A percentile compares a stretch with the other conserved stretches of the same genome.
Conservation (phyloP, 1,284 basidiomycete genomes). For the Austropuccinia psidii region DNA sequence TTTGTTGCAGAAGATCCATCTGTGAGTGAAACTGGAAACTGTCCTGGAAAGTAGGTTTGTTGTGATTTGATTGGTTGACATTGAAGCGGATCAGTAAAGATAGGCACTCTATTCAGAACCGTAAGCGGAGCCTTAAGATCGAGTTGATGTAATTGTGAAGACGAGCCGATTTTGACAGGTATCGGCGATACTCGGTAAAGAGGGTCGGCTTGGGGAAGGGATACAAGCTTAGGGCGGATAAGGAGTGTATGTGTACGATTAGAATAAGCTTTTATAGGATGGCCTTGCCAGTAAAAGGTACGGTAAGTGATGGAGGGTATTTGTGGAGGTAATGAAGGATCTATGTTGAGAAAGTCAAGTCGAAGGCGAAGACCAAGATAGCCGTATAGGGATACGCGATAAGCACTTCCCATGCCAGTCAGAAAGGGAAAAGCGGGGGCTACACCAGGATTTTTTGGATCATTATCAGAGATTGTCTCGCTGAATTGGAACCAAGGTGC, state of each 20-base stretch:
- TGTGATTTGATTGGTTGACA: conserved; percentile 37
- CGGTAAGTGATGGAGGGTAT: neutral
- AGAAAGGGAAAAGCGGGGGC: conserved; percentile 44
- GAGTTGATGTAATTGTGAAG: conserved; percentile 31
- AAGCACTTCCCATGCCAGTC: conserved; percentile 42
- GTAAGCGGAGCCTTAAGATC: conserved; percentile 30
- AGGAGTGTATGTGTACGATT: conserved; percentile 43
- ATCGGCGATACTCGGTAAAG: neutral
- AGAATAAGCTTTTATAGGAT: conserved; percentile 35
- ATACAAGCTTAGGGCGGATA: conserved; percentile 39
- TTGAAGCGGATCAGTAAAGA: conserved; percentile 40
- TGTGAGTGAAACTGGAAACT: conserved; percentile 41
- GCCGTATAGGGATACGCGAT: conserved; percentile 33
- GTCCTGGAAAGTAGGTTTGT: conserved; percentile 39
- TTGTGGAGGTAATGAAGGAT: neutral
- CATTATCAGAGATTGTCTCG: conserved; percentile 41
- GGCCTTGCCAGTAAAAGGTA: conserved; percentile 16
- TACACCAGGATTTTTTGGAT: conserved; percentile 39
- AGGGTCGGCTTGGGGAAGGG: conserved; percentile 38
- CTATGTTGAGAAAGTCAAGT: neutral
- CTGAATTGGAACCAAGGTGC: conserved; percentile 43
- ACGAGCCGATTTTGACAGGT: conserved; percentile 38
- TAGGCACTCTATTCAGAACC: conserved; percentile 5
- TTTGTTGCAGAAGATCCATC: conserved; percentile 42
- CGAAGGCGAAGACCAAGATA: conserved; percentile 15